Evolutionary conservation across 495 filamentous ascomycete species (phyloP), one percentile per base, ranked within the genome.

Genomic region (Hypoxylon perforatum): DNA sequence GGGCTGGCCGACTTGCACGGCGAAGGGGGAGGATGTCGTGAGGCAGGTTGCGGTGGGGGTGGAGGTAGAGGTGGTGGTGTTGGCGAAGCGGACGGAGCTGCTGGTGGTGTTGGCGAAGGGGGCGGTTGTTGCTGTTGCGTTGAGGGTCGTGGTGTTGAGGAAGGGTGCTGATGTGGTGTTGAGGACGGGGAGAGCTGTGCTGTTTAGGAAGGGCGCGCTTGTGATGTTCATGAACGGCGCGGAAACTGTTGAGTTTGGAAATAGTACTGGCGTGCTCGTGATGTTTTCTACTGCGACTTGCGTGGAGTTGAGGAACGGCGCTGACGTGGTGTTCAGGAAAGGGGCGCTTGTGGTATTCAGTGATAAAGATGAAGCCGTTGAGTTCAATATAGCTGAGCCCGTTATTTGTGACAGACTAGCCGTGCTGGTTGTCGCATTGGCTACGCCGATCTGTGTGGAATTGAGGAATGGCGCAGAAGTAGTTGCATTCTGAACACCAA

Each of bases 71-170:
- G 50, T 72, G n/a, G 73, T 52, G 23, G 63, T 63, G 30, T 76
- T 76, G 44, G 71, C 76, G 39, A 73, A 78, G 58, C 67, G 69
- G 15, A 36, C 48, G 9, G 72, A 67, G 35, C 76, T 75, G 63
- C 66, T 67, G 19, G 49, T 36, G 22, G 25, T 28, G 25, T 28
- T 28, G 25, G 7, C 3, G 25, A 28, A 28, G 3, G 25, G 25
- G 25, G 25, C 25, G 3, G 7, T 3, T 28, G 25, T 28, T 28
- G 7, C 3, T 28, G 25, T 28, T 3, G 25, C 7, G 7, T 28
- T 28, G 33, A 70, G 52, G 35, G 53, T 30, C 22, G 73, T 69
- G 28, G 63, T 70, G 63, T 71, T 72, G 50, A 61, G 52, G 19
- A 61, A 57, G 38, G 7, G 3, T 2, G 35, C 35, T 38, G 14